These are phyloP conservation scores for Zygoascus tannicola DNA, from an alignment of 805 yeast genomes.

Conservation along the genomic window DNA sequence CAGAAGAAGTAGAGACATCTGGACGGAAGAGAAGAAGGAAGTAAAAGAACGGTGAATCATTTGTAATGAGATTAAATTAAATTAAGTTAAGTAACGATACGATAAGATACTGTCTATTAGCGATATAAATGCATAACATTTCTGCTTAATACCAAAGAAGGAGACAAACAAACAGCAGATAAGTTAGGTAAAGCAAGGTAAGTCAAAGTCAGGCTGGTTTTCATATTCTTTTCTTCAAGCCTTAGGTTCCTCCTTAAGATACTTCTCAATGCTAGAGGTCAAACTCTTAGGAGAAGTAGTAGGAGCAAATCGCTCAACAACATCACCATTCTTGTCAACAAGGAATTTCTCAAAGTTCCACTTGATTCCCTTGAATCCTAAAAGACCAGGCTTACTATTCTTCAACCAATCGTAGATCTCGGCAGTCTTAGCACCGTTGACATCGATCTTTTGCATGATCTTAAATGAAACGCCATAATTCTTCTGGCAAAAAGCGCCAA, in stretches of 20 bases:
- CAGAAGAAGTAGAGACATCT: background rate
- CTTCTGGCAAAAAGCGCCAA: constrained; percentile 59
- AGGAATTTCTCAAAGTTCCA: constrained; percentile 80
- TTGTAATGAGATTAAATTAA: too few relatives aligned
- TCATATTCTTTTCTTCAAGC: background rate
- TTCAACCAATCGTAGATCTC: constrained; percentile 77
- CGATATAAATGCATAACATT: too few relatives aligned
- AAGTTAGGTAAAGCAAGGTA: background rate
- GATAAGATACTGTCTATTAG: too few relatives aligned
- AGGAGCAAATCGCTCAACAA: constrained; percentile 54
- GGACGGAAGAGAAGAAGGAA: constrained; percentile 3
- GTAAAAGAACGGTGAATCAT: too few relatives aligned
- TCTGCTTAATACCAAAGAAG: background rate
- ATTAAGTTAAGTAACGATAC: too few relatives aligned
- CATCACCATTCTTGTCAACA: constrained; percentile 47
- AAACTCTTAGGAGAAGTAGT: constrained; percentile 57
- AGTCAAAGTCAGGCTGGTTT: background rate
- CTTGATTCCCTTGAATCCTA: constrained; percentile 64
- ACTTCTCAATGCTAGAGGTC: constrained; percentile 48
- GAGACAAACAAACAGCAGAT: background rate
- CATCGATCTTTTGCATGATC: constrained; percentile 74
- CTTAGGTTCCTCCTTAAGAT: constrained; percentile 32
- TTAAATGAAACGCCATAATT: constrained; percentile 93
- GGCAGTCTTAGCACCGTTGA: constrained; percentile 74
- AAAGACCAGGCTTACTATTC: constrained; percentile 43